Percentiles rank a stretch among this genome's conserved stretches.
These are phyloP conservation scores for Deinandra increscens DNA, from an alignment of 129 eudicot species.

Conservation along the genomic window DNA sequence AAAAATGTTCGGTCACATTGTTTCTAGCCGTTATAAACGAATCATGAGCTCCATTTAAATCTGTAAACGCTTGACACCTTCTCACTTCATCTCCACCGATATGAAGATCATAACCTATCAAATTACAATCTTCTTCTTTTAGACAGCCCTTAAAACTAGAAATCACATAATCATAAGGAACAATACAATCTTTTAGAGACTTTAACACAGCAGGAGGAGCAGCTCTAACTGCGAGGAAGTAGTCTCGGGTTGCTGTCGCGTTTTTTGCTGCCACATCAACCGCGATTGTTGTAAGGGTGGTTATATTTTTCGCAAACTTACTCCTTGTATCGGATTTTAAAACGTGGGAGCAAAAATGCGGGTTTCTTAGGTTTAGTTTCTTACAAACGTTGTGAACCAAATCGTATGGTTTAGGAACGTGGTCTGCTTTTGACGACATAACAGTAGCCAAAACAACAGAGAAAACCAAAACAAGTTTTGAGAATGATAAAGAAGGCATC, in stretches of 20 bases:
- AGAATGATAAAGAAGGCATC: no score
- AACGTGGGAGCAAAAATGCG: conserved; percentile 13
- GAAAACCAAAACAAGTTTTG: conserved; percentile 7
- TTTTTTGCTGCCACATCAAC: conserved; percentile 14
- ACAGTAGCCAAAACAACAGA: background rate
- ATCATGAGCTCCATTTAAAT: conserved; percentile 24
- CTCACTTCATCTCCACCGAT: conserved; percentile 21
- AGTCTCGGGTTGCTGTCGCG: conserved; percentile 8
- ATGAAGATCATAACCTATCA: conserved; percentile 20
- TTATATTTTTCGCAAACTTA: conserved; percentile 19
- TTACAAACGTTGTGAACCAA: conserved; percentile 23
- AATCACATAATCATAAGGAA: conserved; percentile 1
- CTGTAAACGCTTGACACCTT: conserved; percentile 23
- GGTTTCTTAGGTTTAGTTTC: background rate
- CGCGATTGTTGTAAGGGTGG: conserved; percentile 7
- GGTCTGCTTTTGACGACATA: conserved; percentile 6
- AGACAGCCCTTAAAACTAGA: background rate
- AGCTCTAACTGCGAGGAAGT: conserved; percentile 8
- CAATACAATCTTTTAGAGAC: conserved; percentile 9
- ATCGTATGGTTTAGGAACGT: background rate
- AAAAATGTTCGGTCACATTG: background rate
- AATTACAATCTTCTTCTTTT: conserved; percentile 18
- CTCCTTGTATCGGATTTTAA: no score
- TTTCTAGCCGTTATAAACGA: conserved; percentile 26
- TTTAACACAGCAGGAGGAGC: conserved; percentile 15